phyloP scores from a whole-genome alignment of 129 eudicot genomes.

The Artemisia argyi region DNA sequence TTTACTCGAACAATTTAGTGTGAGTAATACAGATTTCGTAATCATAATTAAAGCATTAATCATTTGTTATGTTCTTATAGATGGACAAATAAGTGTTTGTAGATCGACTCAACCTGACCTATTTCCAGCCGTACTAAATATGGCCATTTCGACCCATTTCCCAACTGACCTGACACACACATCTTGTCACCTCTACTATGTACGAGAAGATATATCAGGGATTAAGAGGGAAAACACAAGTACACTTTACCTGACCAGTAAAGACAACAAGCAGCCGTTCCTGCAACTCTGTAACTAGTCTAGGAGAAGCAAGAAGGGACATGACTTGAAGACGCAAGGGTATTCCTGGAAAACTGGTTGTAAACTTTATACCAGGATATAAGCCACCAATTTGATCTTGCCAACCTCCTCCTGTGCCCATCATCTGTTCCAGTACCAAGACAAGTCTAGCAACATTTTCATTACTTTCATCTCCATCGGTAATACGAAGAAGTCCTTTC shows the following conservation, averaged over 20 bases:
- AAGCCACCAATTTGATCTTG: slow-evolving; percentile 95
- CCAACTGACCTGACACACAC: no score
- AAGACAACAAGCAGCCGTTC: slow-evolving; percentile 84
- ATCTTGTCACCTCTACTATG: no score
- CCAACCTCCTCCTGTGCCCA: slow-evolving; percentile 99
- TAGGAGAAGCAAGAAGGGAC: slow-evolving; percentile 78
- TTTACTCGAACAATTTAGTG: no score
- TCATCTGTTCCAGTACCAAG: slow-evolving; percentile 90
- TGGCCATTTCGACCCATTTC: not conserved
- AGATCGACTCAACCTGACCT: no score
- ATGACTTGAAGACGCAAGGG: slow-evolving; percentile 92
- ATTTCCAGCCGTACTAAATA: not conserved
- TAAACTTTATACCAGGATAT: slow-evolving; percentile 88
- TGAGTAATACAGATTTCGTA: not conserved
- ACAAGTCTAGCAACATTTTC: slow-evolving; percentile 93
- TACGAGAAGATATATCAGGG: not conserved
- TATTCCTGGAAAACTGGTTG: slow-evolving; percentile 86
- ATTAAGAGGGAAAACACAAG: not conserved
- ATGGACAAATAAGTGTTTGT: not conserved
- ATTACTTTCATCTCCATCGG: slow-evolving; percentile 72
- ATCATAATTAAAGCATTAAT: not conserved
- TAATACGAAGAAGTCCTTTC: slow-evolving; percentile 85
- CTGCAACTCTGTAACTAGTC: slow-evolving; percentile 62
- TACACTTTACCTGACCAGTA: slow-evolving; percentile 84
- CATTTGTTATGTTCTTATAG: not conserved